Evolutionary conservation across 139 green algal genomes (phyloP), one percentile per base, ranked within the genome.

Genomic region (Tetraselmis striata): DNA sequence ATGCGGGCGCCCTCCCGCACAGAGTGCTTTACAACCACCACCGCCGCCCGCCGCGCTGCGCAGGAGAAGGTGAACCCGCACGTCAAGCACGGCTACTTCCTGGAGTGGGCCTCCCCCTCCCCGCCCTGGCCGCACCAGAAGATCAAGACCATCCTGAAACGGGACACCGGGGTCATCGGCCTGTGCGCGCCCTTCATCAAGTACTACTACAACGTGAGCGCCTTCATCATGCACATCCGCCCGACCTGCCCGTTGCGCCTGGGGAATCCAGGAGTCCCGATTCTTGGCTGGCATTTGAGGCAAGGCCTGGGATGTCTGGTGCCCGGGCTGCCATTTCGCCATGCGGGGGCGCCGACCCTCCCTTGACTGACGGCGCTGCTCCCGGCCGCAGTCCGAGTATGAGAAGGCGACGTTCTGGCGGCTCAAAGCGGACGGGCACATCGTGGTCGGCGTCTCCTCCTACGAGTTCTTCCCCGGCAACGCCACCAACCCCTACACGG

Each of bases 381-480:
- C 11, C 45, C 11, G 11, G 18, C 18, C 11, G 45, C 67, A 82
- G 83, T 75, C 79, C 1, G 79, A 83, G 29, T 32, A 59, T 25
- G 79, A 81, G n/a, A 75, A 79, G 2, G 83, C 59, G 5, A n/a
- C 80, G 27, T 87, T 87, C 24, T 85, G 84, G 84, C 59, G 78
- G 25, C 77, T 84, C 67, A 87, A 85, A 74, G 78, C 78, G 30
- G 74, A 59, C 1, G 84, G 84, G 24, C 81, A 85, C 32, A 79
- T 87, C 77, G 29, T 87, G 28, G 26, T 87, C 25, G 81, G 81
- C 32, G 78, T 85, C 67, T 83, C 81, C 11, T 84, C 78, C 29
- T 87, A 87, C 76, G 77, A 85, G 84, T 77, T 85, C 30, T 87
- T 85, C n/a, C 84, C 84, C 22, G 81, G 81, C n/a, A 29, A 79